Evolutionary conservation across 108 stramenopile species (phyloP).

Genomic region (Heterococcus sp.): DNA sequence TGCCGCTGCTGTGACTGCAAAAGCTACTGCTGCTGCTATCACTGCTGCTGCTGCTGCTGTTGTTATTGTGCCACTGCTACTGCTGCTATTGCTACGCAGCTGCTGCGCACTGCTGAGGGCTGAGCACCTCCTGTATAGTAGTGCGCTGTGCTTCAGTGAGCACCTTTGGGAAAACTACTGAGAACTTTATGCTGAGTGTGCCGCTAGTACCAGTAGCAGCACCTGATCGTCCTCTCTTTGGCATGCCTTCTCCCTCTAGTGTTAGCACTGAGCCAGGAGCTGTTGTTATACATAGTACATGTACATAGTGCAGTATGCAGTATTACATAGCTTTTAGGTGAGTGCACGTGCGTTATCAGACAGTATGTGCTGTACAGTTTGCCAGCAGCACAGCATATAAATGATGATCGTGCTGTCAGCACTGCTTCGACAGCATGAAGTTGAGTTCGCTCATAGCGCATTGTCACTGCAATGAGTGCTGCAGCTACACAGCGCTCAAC

Average conservation of each 20-base stretch:
- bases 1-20: neutral
- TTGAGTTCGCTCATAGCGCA: neutral
- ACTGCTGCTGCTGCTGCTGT: neutral
- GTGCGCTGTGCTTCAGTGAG: neutral
- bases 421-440: no score
- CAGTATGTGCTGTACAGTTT: neutral
- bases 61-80: neutral
- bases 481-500: no score
- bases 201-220: conserved; percentile 1
- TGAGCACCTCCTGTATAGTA: neutral
- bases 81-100: neutral
- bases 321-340: neutral
- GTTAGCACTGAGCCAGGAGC: conserved; percentile 40
- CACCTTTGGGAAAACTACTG: conserved; percentile 11
- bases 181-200: conserved; percentile 16
- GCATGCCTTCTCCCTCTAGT: conserved; percentile 62
- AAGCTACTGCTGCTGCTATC: neutral
- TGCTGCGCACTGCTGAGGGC: no score
- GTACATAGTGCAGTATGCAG: neutral
- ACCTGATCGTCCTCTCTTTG: conserved; percentile 32
- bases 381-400: no score
- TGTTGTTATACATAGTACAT: conserved; percentile 14
- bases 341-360: neutral
- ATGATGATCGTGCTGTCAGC: no score
- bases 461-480: neutral